Conservation (phyloP, 2,329 filamentous ascomycete genomes). For the Paracamarosporium sp. region DNA sequence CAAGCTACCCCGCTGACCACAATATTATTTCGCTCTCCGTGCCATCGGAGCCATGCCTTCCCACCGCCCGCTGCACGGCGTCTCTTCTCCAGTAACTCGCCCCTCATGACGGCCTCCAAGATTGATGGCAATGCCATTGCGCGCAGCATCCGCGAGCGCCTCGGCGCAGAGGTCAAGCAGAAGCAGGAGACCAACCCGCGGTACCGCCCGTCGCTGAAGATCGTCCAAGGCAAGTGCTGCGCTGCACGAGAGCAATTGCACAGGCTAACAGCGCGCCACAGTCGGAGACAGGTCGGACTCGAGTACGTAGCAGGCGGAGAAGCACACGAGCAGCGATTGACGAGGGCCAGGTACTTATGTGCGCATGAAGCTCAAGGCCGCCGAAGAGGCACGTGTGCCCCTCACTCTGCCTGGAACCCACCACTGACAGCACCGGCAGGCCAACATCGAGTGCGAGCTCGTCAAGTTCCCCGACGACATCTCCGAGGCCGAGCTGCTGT, state of each 20-base stretch:
- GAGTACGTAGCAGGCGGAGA: slow-evolving; percentile 61
- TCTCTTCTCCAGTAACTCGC: slow-evolving; percentile 59
- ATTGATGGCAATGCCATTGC: slow-evolving; percentile 97
- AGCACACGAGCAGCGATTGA: slow-evolving; percentile 31
- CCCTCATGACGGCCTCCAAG: slow-evolving; percentile 83
- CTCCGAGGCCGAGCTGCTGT: slow-evolving; percentile 83
- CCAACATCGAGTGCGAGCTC: slow-evolving; percentile 87
- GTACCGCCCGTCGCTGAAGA: slow-evolving; percentile 89
- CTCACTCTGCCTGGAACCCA: neutral
- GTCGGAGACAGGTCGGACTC: slow-evolving; percentile 95
- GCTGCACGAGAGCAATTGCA: neutral
- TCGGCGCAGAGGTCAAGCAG: slow-evolving; percentile 80
- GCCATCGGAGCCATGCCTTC: slow-evolving; percentile 3
- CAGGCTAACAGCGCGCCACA: slow-evolving; percentile 44
- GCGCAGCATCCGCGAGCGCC: slow-evolving; percentile 83
- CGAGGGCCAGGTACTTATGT: slow-evolving; percentile 82
- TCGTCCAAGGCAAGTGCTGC: slow-evolving; percentile 80
- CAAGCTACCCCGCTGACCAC: slow-evolving; percentile 40
- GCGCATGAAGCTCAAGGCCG: slow-evolving; percentile 99
- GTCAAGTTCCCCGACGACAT: slow-evolving; percentile 83
- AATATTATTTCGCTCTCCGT: slow-evolving; percentile 30
- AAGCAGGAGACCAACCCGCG: slow-evolving; percentile 83
- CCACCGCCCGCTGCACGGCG: slow-evolving; percentile 21
- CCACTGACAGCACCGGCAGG: slow-evolving; percentile 58
- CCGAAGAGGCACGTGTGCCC: slow-evolving; percentile 72